A percentile compares a stretch with the other conserved stretches of the same genome.
phyloP scores from a whole-genome alignment of 169 alveolate species.

The Plasmodium fragile region DNA sequence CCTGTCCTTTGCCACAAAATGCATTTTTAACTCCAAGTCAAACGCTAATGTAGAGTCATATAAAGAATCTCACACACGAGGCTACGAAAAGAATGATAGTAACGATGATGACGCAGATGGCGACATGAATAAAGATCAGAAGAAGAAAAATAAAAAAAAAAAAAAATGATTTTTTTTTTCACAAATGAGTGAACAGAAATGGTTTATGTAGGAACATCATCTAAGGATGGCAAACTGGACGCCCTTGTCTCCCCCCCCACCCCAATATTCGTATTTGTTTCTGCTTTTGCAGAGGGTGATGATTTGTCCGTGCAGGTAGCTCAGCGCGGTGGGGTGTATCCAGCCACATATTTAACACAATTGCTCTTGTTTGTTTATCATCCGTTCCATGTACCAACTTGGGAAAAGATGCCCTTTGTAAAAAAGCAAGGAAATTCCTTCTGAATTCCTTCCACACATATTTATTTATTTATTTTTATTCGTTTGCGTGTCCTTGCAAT shows the following conservation, averaged over 20 bases:
- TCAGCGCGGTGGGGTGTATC: neutral
- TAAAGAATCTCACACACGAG: neutral
- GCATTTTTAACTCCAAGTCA: conserved; percentile 15
- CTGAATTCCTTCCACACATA: neutral
- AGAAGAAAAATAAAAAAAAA: conserved; percentile 14
- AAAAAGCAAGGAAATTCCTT: neutral
- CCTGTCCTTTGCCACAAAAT: conserved; percentile 19
- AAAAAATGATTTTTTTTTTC: neutral
- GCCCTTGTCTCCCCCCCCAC: too few species aligned
- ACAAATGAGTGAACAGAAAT: neutral
- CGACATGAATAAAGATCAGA: conserved; percentile 20
- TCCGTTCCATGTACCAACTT: neutral
- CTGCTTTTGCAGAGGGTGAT: neutral
- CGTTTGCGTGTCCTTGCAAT: conserved; percentile 36
- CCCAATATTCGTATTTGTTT: neutral
- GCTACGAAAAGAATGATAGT: conserved; percentile 22
- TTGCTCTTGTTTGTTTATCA: neutral
- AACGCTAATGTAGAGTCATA: neutral
- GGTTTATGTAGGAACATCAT: neutral
- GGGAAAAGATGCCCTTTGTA: neutral
- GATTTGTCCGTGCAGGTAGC: neutral
- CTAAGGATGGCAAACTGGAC: neutral
- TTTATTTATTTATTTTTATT: conserved; percentile 25
- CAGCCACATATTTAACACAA: conserved; percentile 2
- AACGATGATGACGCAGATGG: conserved; percentile 17